Evolutionary conservation across 2,329 filamentous ascomycete species (phyloP), one percentile per base, ranked within the genome.

Genomic region (Sporothrix curviconia): DNA sequence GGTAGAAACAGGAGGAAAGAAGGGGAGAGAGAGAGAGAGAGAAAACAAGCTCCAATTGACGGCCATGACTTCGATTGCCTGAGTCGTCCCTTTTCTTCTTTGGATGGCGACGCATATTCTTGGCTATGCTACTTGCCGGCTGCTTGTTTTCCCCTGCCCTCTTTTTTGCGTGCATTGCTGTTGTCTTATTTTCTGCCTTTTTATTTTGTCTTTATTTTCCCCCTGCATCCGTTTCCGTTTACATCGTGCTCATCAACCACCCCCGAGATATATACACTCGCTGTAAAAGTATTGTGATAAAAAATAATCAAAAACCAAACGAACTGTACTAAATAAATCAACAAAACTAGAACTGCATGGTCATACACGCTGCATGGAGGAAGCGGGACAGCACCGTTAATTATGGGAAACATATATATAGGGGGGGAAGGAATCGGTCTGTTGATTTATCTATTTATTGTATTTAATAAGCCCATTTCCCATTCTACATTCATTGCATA

Each of bases 241-340:
- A 15, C n/a, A n/a, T 9, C 49, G 34, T 34, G 14, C 22, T 25
- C 34, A 39, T 15, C 34, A 39, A 30, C 15, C 44, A 8, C 34
- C 50, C 17, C 50, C n/a, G n/a, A n/a, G 50, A 42, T 36, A 42
- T 43, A 30, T 9, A 42, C 12, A 42, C 50, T 42, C 50, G 37
- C 50, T 53, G 50, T 53, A 53, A 53, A 53, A 53, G 12, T 53
- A 53, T 34, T 53, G 25, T 43, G 37, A 53, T 42, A 32, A 53
- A 53, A 37, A 8, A n/a, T n/a, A 40, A 52, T 25, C 24, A 40
- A 9, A 39, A 51, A 42, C 15, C 37, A 19, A 6, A 24, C 11
- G 37, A 32, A 53, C 24, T 40, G 36, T 40, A 52, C 22, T 15
- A 12, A 17, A 25, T 7, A 37, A 37, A 14, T 4, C 36, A 14